Conservation (phyloP, 2,329 filamentous ascomycete species). For the Epichloe brachyelytri region DNA sequence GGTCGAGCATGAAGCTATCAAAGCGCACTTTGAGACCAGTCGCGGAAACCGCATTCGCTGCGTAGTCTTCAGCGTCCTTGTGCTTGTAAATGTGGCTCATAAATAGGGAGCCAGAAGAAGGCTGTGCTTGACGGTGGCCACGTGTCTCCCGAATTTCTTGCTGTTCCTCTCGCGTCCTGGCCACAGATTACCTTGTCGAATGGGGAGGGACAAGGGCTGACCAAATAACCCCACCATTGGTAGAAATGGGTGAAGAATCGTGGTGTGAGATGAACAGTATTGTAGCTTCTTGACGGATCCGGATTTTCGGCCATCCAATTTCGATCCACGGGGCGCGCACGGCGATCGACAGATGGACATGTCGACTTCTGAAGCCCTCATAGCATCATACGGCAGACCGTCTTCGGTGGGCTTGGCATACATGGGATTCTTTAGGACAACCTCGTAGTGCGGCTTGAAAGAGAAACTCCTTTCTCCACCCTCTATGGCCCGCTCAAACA, state of each 20-base stretch:
- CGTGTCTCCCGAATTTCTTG: slow-evolving; percentile 94
- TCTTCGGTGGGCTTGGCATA: slow-evolving; percentile 50
- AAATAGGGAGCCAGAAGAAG: slow-evolving; percentile 85
- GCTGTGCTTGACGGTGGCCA: slow-evolving; percentile 98
- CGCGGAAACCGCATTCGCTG: slow-evolving; percentile 65
- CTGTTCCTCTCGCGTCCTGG: slow-evolving; percentile 89
- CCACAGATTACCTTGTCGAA: slow-evolving; percentile 85
- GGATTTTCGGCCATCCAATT: slow-evolving; percentile 71
- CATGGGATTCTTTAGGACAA: slow-evolving; percentile 70
- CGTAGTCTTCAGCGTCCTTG: slow-evolving; percentile 82
- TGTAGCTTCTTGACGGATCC: slow-evolving; percentile 79
- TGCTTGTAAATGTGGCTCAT: slow-evolving; percentile 98
- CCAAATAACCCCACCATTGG: slow-evolving; percentile 94
- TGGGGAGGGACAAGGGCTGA: slow-evolving; percentile 83
- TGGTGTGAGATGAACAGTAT: slow-evolving; percentile 86
- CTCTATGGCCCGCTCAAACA: slow-evolving; percentile 76
- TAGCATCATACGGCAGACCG: slow-evolving; percentile 67
- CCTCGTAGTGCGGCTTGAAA: slow-evolving; percentile 85
- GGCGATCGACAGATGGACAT: slow-evolving; percentile 91
- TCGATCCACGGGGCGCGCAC: slow-evolving; percentile 77
- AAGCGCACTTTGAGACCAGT: slow-evolving; percentile 94
- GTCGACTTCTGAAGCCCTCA: slow-evolving; percentile 91
- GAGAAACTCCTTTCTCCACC: slow-evolving; percentile 65
- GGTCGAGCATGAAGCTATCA: slow-evolving; percentile 93
- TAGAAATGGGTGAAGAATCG: slow-evolving; percentile 98